Evolutionary conservation across 2,329 filamentous ascomycete species (phyloP).

Genomic region (Xylaria digitata): DNA sequence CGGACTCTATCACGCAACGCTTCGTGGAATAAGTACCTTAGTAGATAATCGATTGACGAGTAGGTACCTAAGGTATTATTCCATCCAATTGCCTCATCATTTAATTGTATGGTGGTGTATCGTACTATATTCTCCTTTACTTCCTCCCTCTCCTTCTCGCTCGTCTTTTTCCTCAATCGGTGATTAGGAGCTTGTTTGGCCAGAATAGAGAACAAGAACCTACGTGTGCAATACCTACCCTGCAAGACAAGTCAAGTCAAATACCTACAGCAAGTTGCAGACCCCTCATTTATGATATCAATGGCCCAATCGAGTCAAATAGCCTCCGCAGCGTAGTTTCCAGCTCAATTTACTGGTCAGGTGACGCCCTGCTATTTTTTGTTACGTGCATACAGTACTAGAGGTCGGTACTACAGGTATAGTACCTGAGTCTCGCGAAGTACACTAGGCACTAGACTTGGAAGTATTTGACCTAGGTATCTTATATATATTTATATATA

Average conservation of each 20-base stretch:
- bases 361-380: conserved; percentile 34
- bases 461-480: no score
- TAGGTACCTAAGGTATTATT: no score
- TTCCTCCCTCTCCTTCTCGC: neutral
- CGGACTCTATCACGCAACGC: conserved; percentile 2
- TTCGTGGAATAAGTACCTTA: conserved; percentile 3
- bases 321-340: conserved; percentile 26
- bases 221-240: neutral
- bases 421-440: neutral
- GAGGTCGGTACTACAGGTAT: neutral
- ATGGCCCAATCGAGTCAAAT: conserved; percentile 25
- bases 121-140: neutral
- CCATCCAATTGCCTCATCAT: neutral
- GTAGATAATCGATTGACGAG: conserved; percentile 1
- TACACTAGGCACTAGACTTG: no score
- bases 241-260: conserved; percentile 2
- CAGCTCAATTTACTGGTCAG: conserved; percentile 32
- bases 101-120: neutral
- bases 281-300: neutral
- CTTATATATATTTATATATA: no score
- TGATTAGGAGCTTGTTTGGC: neutral
- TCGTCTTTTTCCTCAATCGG: neutral
- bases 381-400: conserved; percentile 4
- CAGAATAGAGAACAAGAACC: neutral
- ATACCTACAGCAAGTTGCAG: conserved; percentile 4